phyloP scores from a whole-genome alignment of 352 stramenopile genomes.

The Ochromonadaceae sp. region DNA sequence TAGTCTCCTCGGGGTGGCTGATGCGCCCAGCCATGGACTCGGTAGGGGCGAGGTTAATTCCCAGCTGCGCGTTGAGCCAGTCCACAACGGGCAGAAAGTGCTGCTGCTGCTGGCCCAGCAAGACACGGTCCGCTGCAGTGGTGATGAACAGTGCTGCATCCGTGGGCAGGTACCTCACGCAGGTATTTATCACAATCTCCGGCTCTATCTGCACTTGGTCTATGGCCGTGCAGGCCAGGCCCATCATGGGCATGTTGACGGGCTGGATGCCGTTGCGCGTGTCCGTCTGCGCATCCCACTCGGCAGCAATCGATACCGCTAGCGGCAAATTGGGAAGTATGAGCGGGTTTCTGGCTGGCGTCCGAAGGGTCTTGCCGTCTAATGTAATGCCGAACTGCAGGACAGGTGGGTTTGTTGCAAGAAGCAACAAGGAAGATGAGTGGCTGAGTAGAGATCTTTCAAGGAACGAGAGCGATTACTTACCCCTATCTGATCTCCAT shows the following conservation, averaged over 20 bases:
- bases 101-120: conserved; percentile 22
- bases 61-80: conserved; percentile 22
- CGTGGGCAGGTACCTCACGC: conserved; percentile 48
- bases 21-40: conserved; percentile 31
- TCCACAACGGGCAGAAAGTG: conserved; percentile 29
- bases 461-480: neutral
- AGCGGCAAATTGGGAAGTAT: conserved; percentile 21
- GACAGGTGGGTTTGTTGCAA: neutral
- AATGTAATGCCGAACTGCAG: conserved; percentile 17
- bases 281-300: conserved; percentile 41
- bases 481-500: neutral
- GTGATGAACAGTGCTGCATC: conserved; percentile 54
- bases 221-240: conserved; percentile 38
- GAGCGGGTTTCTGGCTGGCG: conserved; percentile 24
- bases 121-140: conserved; percentile 34
- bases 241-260: conserved; percentile 64
- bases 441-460: neutral
- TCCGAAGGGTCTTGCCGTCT: conserved; percentile 25
- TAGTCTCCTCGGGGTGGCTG: conserved; percentile 39
- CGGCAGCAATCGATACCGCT: conserved; percentile 24
- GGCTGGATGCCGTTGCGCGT: conserved; percentile 40
- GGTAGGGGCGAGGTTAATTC: conserved; percentile 24
- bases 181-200: conserved; percentile 30
- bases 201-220: conserved; percentile 1
- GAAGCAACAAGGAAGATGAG: neutral